These are phyloP conservation scores for Yamadazyma phyllophila DNA, from an alignment of 805 yeast species.

Conservation along the genomic window DNA sequence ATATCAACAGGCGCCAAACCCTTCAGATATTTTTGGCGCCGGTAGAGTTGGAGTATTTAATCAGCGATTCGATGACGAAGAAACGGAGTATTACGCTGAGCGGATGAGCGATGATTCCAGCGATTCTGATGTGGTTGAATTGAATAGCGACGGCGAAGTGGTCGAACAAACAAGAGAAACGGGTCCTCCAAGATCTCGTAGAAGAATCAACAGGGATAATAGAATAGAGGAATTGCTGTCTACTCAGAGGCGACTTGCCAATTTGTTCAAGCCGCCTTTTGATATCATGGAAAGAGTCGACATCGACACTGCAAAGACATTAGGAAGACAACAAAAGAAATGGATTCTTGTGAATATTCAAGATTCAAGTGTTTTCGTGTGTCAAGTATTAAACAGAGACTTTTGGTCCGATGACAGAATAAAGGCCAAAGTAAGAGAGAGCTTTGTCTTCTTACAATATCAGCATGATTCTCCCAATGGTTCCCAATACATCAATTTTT, in stretches of 20 bases:
- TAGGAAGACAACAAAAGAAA: slow-evolving; percentile 62
- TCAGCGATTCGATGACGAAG: slow-evolving; percentile 48
- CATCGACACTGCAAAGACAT: slow-evolving; percentile 69
- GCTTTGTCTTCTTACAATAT: slow-evolving; percentile 84
- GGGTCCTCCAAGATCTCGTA: slow-evolving; percentile 22
- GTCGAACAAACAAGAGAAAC: slow-evolving; percentile 15
- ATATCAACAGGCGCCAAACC: slow-evolving; percentile 14
- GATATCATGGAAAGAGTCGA: slow-evolving; percentile 71
- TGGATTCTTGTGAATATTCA: slow-evolving; percentile 91
- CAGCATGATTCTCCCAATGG: slow-evolving; percentile 78
- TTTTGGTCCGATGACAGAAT: slow-evolving; percentile 77
- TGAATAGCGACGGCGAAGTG: slow-evolving; percentile 29
- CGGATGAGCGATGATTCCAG: slow-evolving; percentile 13
- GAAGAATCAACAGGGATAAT: slow-evolving; percentile 23
- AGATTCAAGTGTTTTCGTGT: slow-evolving; percentile 77
- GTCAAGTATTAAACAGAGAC: slow-evolving; percentile 90
- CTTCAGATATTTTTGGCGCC: slow-evolving; percentile 48
- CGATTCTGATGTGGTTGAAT: slow-evolving; percentile 19
- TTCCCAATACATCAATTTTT: slow-evolving; percentile 64
- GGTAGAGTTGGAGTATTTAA: slow-evolving; percentile 57
- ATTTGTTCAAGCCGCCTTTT: slow-evolving; percentile 89
- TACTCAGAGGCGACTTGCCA: slow-evolving; percentile 70
- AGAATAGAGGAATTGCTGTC: slow-evolving; percentile 38
- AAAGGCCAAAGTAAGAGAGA: slow-evolving; percentile 59
- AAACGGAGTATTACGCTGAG: slow-evolving; percentile 21